Evolutionary conservation across 352 stramenopile species (phyloP).

Genomic region (Pythium oligandrum): DNA sequence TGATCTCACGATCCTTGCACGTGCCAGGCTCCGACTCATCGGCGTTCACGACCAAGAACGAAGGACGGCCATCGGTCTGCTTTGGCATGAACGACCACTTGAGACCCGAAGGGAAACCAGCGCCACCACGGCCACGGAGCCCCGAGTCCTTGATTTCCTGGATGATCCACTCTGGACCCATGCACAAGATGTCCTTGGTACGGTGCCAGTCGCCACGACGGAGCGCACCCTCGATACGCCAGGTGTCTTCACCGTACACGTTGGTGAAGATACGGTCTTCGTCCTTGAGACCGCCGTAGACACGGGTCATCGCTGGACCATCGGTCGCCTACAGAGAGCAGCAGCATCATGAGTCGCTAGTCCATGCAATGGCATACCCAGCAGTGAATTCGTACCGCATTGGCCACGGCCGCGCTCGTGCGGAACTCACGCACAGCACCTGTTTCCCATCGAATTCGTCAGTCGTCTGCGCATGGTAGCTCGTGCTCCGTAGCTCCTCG

Average conservation of each 20-base stretch:
- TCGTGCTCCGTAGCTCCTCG: too few relatives aligned
- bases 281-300: conserved; percentile 96
- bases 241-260: conserved; percentile 96
- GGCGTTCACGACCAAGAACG: conserved; percentile 99
- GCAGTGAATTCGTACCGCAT: conserved; percentile 16
- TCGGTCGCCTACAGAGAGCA: conserved; percentile 26
- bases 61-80: conserved; percentile 96
- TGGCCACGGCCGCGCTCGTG: conserved; percentile 19
- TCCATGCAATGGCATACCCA: too few relatives aligned
- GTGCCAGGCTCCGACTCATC: conserved; percentile 99
- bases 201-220: conserved; percentile 96
- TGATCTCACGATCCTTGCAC: conserved; percentile 99
- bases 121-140: conserved; percentile 95
- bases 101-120: conserved; percentile 98
- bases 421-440: conserved; percentile 21
- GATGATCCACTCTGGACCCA: conserved; percentile 99
- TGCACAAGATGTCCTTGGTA: conserved; percentile 97
- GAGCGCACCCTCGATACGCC: conserved; percentile 78
- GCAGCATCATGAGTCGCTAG: too few relatives aligned
- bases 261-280: conserved; percentile 99
- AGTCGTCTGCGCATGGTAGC: too few relatives aligned
- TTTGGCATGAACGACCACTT: conserved; percentile 99
- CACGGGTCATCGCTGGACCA: conserved; percentile 61
- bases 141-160: conserved; percentile 99
- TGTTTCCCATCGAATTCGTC: not conserved